Percentiles rank a stretch among this genome's conserved stretches.
Conservation (phyloP, 495 filamentous ascomycete genomes). For the Parachaetomium inaequale region DNA sequence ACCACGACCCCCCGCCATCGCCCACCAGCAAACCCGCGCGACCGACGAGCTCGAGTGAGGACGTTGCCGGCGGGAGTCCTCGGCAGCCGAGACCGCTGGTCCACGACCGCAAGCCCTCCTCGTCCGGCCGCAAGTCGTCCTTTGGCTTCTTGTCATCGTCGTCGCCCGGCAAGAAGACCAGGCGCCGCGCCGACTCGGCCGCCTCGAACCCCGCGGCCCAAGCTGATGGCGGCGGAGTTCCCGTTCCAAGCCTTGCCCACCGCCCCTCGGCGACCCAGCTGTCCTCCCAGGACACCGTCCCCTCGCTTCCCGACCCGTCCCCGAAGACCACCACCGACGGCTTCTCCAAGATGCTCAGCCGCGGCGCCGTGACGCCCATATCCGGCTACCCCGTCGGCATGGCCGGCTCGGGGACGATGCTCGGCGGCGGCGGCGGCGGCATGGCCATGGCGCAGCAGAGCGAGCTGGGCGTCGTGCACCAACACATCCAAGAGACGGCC, state of each 20-base stretch:
- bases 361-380: constrained; percentile 32
- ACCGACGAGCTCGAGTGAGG: constrained; percentile 40
- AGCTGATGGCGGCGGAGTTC: constrained; percentile 14
- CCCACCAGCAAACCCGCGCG: constrained; percentile 24
- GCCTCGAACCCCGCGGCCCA: constrained; percentile 24
- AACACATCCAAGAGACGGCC: constrained; percentile 84
- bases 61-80: constrained; percentile 17
- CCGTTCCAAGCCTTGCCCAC: not conserved
- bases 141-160: constrained; percentile 42
- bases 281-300: constrained; percentile 34
- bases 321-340: constrained; percentile 36
- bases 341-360: constrained; percentile 44
- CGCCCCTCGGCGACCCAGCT: constrained; percentile 14
- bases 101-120: constrained; percentile 48
- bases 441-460: constrained; percentile 30
- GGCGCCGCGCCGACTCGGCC: constrained; percentile 39
- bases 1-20: constrained; percentile 3
- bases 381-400: constrained; percentile 33
- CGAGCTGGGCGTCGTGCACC: constrained; percentile 52
- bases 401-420: constrained; percentile 30
- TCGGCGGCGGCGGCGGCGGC: constrained; percentile 4
- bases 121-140: constrained; percentile 43
- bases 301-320: constrained; percentile 37
- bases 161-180: constrained; percentile 29
- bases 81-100: constrained; percentile 35